Conservation (phyloP, 2,329 filamentous ascomycete species). For the Ophiosphaerella korrae region DNA sequence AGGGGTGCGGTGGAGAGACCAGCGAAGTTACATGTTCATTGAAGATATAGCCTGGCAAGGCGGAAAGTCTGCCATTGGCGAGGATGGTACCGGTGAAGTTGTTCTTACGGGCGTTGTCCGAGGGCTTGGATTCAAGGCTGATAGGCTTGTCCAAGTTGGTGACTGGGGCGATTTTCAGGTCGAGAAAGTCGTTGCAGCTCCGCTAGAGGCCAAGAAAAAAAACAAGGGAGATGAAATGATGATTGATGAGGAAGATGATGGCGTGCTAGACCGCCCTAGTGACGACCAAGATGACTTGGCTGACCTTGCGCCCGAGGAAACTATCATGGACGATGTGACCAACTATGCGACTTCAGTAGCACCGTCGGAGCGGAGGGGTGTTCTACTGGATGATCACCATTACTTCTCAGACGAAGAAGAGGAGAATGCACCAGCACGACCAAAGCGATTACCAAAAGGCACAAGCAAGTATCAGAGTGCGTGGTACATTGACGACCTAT, state of each 20-base stretch:
- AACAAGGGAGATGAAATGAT: slow-evolving; percentile 70
- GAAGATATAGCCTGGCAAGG: slow-evolving; percentile 78
- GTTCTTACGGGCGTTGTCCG: slow-evolving; percentile 83
- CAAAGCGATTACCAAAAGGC: slow-evolving; percentile 82
- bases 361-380: slow-evolving; percentile 70
- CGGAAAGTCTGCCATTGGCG: slow-evolving; percentile 47
- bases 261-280: slow-evolving; percentile 72
- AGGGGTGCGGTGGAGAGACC: slow-evolving; percentile 93
- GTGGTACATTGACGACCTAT: slow-evolving; percentile 86
- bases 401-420: slow-evolving; percentile 92
- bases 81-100: slow-evolving; percentile 61
- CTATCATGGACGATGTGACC: slow-evolving; percentile 74
- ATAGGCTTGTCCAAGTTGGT: slow-evolving; percentile 86
- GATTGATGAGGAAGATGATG: slow-evolving; percentile 62
- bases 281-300: slow-evolving; percentile 83
- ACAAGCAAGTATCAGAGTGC: slow-evolving; percentile 94
- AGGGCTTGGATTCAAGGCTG: slow-evolving; percentile 84
- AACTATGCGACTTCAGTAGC: slow-evolving; percentile 52
- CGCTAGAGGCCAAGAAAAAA: slow-evolving; percentile 62
- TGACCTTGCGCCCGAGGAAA: slow-evolving; percentile 84
- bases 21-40: slow-evolving; percentile 92
- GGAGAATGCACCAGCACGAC: slow-evolving; percentile 61
- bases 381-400: slow-evolving; percentile 93
- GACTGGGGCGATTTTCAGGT: slow-evolving; percentile 96
- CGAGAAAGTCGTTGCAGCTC: slow-evolving; percentile 81